phyloP scores from a whole-genome alignment of 495 filamentous ascomycete genomes.

The Penicillium dipodomyicola region DNA sequence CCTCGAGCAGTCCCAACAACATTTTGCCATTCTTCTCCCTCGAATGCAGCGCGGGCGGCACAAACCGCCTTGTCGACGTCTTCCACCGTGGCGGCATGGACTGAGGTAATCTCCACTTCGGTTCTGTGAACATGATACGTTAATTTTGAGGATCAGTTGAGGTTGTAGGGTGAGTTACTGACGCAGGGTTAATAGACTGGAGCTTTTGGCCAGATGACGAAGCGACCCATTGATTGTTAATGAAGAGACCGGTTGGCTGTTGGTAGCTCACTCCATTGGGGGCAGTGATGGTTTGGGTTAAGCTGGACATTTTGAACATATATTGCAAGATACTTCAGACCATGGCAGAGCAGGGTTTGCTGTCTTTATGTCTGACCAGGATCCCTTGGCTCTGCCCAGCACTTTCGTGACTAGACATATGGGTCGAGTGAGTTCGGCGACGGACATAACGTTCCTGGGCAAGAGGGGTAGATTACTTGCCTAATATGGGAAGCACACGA shows the following conservation, averaged over 20 bases:
- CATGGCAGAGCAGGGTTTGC: too few species aligned
- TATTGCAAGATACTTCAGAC: too few species aligned
- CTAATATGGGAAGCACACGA: too few species aligned
- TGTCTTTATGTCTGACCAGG: too few species aligned
- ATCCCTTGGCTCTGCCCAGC: too few species aligned
- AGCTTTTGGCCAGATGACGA: background rate
- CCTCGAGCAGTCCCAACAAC: constrained; percentile 69
- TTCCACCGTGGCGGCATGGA: constrained; percentile 71
- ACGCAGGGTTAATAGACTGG: constrained; percentile 52
- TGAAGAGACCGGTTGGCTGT: constrained; percentile 58
- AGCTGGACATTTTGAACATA: background rate
- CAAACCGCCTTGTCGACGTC: constrained; percentile 79
- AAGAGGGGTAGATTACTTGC: too few species aligned
- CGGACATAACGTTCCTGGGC: too few species aligned
- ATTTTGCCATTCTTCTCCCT: constrained; percentile 68
- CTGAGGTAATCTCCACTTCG: constrained; percentile 71
- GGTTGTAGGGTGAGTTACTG: constrained; percentile 59
- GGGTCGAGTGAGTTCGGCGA: too few species aligned
- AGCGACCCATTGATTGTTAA: background rate
- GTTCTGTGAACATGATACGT: too few species aligned
- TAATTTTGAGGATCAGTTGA: too few species aligned
- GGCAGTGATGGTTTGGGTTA: constrained; percentile 64
- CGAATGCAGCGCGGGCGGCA: constrained; percentile 75
- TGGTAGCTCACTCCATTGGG: constrained; percentile 79
- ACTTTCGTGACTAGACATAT: too few species aligned